These are phyloP conservation scores for Cyberlindnera euphorbiiphila DNA, from an alignment of 805 yeast species.

Conservation along the genomic window DNA sequence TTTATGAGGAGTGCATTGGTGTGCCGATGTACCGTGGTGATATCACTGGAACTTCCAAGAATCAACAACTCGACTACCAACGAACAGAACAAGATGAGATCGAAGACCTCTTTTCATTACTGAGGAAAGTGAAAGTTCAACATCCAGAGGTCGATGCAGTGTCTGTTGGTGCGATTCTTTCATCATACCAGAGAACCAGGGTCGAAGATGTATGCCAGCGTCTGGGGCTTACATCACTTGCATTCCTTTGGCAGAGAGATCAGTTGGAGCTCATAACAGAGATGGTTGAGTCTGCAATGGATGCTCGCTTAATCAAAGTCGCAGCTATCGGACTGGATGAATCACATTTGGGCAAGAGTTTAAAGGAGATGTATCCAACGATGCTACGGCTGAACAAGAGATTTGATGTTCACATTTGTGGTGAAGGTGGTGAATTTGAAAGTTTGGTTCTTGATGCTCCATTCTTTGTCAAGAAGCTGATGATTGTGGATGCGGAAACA, in stretches of 20 bases:
- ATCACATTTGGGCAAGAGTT: slow-evolving; percentile 61
- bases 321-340: slow-evolving; percentile 84
- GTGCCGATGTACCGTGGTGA: slow-evolving; percentile 74
- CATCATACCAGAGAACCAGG: slow-evolving; percentile 91
- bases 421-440: slow-evolving; percentile 99
- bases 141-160: slow-evolving; percentile 82
- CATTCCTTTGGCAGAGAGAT: slow-evolving; percentile 88
- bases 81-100: slow-evolving; percentile 78
- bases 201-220: slow-evolving; percentile 88
- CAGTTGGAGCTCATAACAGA: slow-evolving; percentile 78
- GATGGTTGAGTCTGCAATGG: slow-evolving; percentile 62
- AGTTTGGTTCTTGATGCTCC: slow-evolving; percentile 90
- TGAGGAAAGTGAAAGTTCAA: slow-evolving; percentile 41
- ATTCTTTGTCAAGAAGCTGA: slow-evolving; percentile 56
- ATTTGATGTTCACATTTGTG: slow-evolving; percentile 91
- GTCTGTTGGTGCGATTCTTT: slow-evolving; percentile 92
- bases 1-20: slow-evolving; percentile 65
- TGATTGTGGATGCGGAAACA: slow-evolving; percentile 19
- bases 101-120: slow-evolving; percentile 66
- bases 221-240: slow-evolving; percentile 60
- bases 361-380: slow-evolving; percentile 58
- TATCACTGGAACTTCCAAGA: slow-evolving; percentile 60
- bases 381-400: slow-evolving; percentile 51
- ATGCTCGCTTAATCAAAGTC: slow-evolving; percentile 85
- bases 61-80: slow-evolving; percentile 64